Percentiles rank a stretch among this genome's conserved stretches.
These are phyloP conservation scores for Aspergillus alliaceus DNA, from an alignment of 2,329 filamentous ascomycete species.

Conservation along the genomic window DNA sequence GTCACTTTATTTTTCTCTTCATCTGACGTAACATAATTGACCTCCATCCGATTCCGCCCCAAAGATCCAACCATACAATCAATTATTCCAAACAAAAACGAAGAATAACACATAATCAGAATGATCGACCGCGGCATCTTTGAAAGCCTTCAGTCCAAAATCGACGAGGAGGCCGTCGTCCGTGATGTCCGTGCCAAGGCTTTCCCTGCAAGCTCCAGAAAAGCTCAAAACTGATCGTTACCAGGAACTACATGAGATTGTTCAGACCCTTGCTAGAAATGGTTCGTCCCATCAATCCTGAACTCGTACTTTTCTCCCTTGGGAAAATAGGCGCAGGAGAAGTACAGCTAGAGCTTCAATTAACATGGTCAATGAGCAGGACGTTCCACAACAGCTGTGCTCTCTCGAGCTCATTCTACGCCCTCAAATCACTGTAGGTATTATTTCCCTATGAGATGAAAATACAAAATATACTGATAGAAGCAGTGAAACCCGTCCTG, in stretches of 20 bases:
- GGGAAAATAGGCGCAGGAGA: background rate
- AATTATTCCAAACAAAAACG: background rate
- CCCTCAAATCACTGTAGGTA: conserved; percentile 62
- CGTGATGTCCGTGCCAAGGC: conserved; percentile 60
- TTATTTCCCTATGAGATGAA: conserved; percentile 12
- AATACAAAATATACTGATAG: background rate
- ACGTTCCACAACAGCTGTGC: conserved; percentile 74
- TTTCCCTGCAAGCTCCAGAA: background rate
- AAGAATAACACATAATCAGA: conserved; percentile 26
- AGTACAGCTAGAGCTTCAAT: background rate
- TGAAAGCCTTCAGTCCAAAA: conserved; percentile 79
- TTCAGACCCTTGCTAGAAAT: conserved; percentile 79
- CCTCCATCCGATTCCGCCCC: conserved; percentile 6
- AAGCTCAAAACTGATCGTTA: background rate
- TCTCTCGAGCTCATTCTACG: conserved; percentile 88
- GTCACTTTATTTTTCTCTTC: conserved; percentile 12
- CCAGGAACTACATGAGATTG: conserved; percentile 73
- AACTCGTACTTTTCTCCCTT: background rate
- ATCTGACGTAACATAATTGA: conserved; percentile 19
- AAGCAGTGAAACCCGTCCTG: conserved; percentile 66
- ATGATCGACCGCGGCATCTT: conserved; percentile 84
- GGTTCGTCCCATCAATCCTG: conserved; percentile 39
- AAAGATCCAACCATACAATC: conserved; percentile 16
- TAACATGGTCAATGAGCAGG: conserved; percentile 46
- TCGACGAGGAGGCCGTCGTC: conserved; percentile 81